Conservation (phyloP, 192 early-diverging fungal species). For the Coemansia sp. region DNA sequence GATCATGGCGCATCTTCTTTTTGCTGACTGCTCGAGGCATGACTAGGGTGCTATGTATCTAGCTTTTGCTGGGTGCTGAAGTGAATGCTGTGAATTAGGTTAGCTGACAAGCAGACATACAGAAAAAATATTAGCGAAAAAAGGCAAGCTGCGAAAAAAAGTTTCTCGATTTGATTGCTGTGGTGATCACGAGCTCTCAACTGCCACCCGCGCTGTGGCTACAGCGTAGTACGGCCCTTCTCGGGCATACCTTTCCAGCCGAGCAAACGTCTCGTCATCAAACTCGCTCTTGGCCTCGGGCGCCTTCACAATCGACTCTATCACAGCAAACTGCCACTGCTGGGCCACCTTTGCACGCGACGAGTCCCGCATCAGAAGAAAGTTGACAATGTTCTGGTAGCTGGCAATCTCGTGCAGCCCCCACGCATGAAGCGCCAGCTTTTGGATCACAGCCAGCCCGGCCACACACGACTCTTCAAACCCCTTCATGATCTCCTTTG, state of each 20-base stretch:
- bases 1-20: conserved; percentile 71
- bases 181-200: conserved; percentile 13
- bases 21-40: conserved; percentile 45
- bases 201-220: conserved; percentile 31
- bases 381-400: conserved; percentile 38
- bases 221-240: conserved; percentile 49
- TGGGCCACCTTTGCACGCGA: conserved; percentile 41
- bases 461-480: conserved; percentile 51
- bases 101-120: neutral
- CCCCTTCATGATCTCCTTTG: conserved; percentile 52
- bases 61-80: neutral
- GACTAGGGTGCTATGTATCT: neutral
- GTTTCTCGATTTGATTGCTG: conserved; percentile 9
- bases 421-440: conserved; percentile 46
- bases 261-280: conserved; percentile 24
- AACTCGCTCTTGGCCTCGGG: conserved; percentile 33
- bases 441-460: conserved; percentile 45
- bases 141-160: neutral
- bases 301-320: conserved; percentile 34
- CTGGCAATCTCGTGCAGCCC: conserved; percentile 48
- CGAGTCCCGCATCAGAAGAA: conserved; percentile 44
- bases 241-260: conserved; percentile 29
- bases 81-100: conserved; percentile 4
- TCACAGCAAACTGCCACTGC: conserved; percentile 48
- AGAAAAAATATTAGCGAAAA: conserved; percentile 3